A percentile compares a stretch with the other conserved stretches of the same genome.
Evolutionary conservation across 2,329 filamentous ascomycete species (phyloP).

Genomic region (Cladophialophora psammophila): DNA sequence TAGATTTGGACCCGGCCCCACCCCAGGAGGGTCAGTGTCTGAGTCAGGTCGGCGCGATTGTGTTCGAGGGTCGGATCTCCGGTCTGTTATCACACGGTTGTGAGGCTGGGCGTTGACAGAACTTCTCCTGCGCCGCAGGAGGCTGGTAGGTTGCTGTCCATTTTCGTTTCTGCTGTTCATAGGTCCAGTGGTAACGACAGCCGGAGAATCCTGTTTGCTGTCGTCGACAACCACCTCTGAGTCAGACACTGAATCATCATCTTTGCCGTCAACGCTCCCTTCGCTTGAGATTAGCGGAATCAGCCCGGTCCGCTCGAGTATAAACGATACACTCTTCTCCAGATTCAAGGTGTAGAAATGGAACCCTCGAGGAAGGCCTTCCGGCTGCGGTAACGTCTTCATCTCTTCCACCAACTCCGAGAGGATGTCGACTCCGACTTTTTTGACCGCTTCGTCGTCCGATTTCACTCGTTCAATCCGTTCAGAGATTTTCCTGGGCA

Average conservation of each 20-base stretch:
- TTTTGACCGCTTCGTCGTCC: conserved; percentile 58
- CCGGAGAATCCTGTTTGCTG: conserved; percentile 31
- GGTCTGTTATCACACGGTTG: conserved; percentile 84
- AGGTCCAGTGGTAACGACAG: background rate
- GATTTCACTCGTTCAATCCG: conserved; percentile 61
- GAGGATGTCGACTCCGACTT: conserved; percentile 67
- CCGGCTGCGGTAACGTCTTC: conserved; percentile 66
- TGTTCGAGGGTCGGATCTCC: conserved; percentile 57
- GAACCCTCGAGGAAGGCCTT: conserved; percentile 72
- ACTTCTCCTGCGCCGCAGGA: conserved; percentile 68
- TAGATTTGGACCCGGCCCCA: conserved; percentile 11
- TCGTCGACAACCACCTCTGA: conserved; percentile 55
- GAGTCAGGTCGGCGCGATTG: conserved; percentile 39
- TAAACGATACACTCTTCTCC: conserved; percentile 88
- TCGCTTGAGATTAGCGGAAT: conserved; percentile 65
- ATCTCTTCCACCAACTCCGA: conserved; percentile 83
- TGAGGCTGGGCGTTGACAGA: conserved; percentile 83
- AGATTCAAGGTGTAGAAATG: conserved; percentile 96
- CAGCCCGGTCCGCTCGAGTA: conserved; percentile 83
- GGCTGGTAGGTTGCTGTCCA: conserved; percentile 41
- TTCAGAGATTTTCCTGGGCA: conserved; percentile 74
- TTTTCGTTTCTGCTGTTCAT: conserved; percentile 8
- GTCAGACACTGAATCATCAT: conserved; percentile 50
- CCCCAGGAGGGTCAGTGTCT: background rate
- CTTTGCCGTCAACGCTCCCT: conserved; percentile 37